phyloP scores from a whole-genome alignment of 192 early-diverging fungal genomes.

The Linnemannia schmuckeri region DNA sequence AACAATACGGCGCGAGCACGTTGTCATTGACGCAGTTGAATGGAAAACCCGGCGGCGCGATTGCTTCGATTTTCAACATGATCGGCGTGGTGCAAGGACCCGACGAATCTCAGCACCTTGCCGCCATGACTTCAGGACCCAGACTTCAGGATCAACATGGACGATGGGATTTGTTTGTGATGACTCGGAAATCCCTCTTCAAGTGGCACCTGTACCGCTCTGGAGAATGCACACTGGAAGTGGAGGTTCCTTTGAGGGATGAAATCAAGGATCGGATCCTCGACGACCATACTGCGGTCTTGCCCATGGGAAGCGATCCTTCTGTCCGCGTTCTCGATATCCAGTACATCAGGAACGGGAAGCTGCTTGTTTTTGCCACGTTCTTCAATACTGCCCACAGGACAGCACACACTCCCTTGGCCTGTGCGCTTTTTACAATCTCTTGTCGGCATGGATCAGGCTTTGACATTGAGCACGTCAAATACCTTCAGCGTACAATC shows the following conservation, averaged over 20 bases:
- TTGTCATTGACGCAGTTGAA: slow-evolving; percentile 17
- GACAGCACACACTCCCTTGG: slow-evolving; percentile 14
- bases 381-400: slow-evolving; percentile 31
- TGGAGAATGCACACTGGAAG: slow-evolving; percentile 32
- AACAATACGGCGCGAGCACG: slow-evolving; percentile 23
- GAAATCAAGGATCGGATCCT: slow-evolving; percentile 33
- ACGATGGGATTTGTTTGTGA: slow-evolving; percentile 42
- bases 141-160: slow-evolving; percentile 43
- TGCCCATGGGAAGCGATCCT: slow-evolving; percentile 35
- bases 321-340: slow-evolving; percentile 39
- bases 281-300: slow-evolving; percentile 19
- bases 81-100: slow-evolving; percentile 36
- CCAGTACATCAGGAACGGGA: slow-evolving; percentile 42
- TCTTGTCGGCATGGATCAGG: slow-evolving; percentile 21
- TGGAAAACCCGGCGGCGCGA: slow-evolving; percentile 21
- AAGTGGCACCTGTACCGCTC: slow-evolving; percentile 42
- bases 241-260: slow-evolving; percentile 28
- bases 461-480: slow-evolving; percentile 39
- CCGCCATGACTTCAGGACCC: slow-evolving; percentile 44
- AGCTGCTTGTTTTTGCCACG: slow-evolving; percentile 30
- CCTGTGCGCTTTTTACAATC: slow-evolving; percentile 37
- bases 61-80: slow-evolving; percentile 41
- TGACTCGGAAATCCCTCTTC: slow-evolving; percentile 38
- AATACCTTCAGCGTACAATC: slow-evolving; percentile 41
- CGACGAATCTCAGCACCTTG: slow-evolving; percentile 37